phyloP scores from a whole-genome alignment of 352 stramenopile genomes.

The Aphanomyces euteiches region DNA sequence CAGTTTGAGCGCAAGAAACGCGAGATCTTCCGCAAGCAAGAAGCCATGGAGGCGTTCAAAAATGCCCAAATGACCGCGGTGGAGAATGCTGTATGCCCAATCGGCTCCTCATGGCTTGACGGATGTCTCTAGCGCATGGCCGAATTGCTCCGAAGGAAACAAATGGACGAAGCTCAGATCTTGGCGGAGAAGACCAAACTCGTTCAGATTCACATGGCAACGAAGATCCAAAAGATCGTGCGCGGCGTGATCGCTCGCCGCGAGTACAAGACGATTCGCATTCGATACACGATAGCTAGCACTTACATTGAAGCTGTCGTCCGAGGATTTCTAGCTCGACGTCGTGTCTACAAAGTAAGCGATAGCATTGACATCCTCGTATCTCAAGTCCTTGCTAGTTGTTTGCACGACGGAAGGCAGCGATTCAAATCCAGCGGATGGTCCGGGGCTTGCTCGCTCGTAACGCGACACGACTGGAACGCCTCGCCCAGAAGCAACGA shows the following conservation, averaged over 20 bases:
- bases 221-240: conserved; percentile 68
- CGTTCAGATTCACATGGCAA: conserved; percentile 37
- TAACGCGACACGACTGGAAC: conserved; percentile 31
- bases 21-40: conserved; percentile 67
- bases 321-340: conserved; percentile 61
- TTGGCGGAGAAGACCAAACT: conserved; percentile 22
- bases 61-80: conserved; percentile 47
- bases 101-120: not conserved
- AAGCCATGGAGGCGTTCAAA: conserved; percentile 71
- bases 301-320: conserved; percentile 71
- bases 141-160: conserved; percentile 14
- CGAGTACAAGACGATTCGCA: conserved; percentile 51
- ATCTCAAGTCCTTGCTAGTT: conserved; percentile 37
- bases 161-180: conserved; percentile 26
- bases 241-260: conserved; percentile 64
- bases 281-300: conserved; percentile 66
- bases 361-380: not conserved
- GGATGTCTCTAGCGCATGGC: conserved; percentile 15
- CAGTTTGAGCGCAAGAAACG: conserved; percentile 46
- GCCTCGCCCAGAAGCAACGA: conserved; percentile 30
- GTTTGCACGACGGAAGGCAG: conserved; percentile 62
- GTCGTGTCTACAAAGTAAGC: conserved; percentile 39
- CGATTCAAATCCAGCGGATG: conserved; percentile 53
- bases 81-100: conserved; percentile 35
- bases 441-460: conserved; percentile 55